Evolutionary conservation across 75 land plant species (phyloP).

Genomic region (Cunninghamia lanceolata): DNA sequence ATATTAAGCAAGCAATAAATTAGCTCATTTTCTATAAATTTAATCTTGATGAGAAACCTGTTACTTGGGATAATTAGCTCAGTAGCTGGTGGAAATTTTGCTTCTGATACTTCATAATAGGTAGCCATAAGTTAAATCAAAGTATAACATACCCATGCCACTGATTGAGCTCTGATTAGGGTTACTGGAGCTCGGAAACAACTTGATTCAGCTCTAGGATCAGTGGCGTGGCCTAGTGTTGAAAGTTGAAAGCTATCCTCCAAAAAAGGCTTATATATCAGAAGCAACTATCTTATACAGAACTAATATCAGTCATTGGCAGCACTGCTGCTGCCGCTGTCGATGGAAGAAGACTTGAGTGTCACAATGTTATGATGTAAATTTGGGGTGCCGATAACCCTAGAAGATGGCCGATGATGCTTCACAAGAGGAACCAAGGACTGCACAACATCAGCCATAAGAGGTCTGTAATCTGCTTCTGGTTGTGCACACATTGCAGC

Average conservation of each 20-base stretch:
- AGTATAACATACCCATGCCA: neutral
- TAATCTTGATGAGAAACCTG: neutral
- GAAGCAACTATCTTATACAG: neutral
- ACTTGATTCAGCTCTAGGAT: neutral
- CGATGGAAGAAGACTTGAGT: slow-evolving; percentile 24
- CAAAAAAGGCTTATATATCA: neutral
- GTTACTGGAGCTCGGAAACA: neutral
- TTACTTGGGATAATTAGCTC: neutral
- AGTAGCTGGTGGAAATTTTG: neutral
- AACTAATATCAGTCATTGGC: slow-evolving; percentile 4
- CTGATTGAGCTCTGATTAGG: neutral
- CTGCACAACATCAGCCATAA: slow-evolving; percentile 91
- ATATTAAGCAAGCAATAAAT: neutral
- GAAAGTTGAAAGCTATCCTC: neutral
- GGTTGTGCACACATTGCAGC: slow-evolving; percentile 84
- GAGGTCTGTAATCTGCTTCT: slow-evolving; percentile 78
- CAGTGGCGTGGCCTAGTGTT: neutral
- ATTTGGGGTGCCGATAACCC: slow-evolving; percentile 17
- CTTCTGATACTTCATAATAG: neutral
- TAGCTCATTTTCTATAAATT: neutral
- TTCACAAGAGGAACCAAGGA: slow-evolving; percentile 73
- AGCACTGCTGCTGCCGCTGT: slow-evolving; percentile 25
- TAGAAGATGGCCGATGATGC: slow-evolving; percentile 13
- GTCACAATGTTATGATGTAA: slow-evolving; percentile 23
- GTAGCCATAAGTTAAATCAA: neutral